These are phyloP conservation scores for Epichloe gansuensis DNA, from an alignment of 2,329 filamentous ascomycete species.

Conservation along the genomic window DNA sequence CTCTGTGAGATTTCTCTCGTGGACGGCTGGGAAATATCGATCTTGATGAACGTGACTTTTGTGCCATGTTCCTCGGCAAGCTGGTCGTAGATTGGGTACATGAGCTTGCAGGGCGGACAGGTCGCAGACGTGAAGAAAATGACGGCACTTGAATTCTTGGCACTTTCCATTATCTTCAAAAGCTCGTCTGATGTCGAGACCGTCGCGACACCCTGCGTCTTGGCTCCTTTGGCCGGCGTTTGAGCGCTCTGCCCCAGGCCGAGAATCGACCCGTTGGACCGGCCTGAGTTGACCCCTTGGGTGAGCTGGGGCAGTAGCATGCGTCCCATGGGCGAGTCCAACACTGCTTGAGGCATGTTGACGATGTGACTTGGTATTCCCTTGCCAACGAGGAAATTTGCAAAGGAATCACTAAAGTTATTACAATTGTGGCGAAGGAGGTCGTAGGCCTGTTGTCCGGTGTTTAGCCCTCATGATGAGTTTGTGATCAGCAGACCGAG, in stretches of 20 bases:
- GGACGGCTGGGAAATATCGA: slow-evolving; percentile 58
- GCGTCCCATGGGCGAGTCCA: slow-evolving; percentile 76
- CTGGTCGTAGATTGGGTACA: slow-evolving; percentile 73
- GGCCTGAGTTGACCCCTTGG: slow-evolving; percentile 37
- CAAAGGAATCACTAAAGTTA: slow-evolving; percentile 88
- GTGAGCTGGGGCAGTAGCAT: slow-evolving; percentile 68
- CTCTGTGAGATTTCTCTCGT: slow-evolving; percentile 51
- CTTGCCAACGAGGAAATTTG: slow-evolving; percentile 78
- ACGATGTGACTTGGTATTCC: slow-evolving; percentile 82
- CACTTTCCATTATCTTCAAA: slow-evolving; percentile 34
- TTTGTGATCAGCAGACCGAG: neutral
- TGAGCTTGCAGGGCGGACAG: slow-evolving; percentile 70
- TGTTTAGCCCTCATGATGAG: neutral
- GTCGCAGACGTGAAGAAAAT: slow-evolving; percentile 89
- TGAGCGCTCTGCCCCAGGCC: slow-evolving; percentile 33
- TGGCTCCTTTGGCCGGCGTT: slow-evolving; percentile 5
- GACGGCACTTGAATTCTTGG: slow-evolving; percentile 57
- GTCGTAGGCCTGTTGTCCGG: slow-evolving; percentile 64
- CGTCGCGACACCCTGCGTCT: slow-evolving; percentile 38
- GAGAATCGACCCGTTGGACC: slow-evolving; percentile 39
- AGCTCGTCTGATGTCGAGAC: slow-evolving; percentile 35
- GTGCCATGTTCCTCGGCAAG: slow-evolving; percentile 61
- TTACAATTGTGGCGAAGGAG: slow-evolving; percentile 91
- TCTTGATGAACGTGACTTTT: slow-evolving; percentile 64
- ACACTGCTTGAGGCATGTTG: slow-evolving; percentile 71